Evolutionary conservation across 163 green algal genomes (phyloP).

Genomic region (Chloromonas sp.): DNA sequence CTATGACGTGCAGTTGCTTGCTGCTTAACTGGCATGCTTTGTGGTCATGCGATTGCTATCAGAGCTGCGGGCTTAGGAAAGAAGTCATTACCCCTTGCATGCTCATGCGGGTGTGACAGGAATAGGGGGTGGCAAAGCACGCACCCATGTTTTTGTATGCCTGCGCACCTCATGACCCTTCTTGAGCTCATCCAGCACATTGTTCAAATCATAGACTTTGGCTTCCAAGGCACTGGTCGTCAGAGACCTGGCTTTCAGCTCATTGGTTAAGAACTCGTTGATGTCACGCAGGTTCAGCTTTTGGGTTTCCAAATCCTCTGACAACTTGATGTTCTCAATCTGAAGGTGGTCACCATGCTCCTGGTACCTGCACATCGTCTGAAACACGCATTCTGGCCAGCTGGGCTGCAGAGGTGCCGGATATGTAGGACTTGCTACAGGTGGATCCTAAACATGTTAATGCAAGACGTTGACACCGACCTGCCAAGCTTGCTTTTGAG

Average conservation of each 20-base stretch:
- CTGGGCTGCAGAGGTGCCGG: too few species aligned
- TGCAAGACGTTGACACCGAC: constrained; percentile 14
- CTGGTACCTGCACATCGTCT: constrained; percentile 46
- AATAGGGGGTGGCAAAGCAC: too few species aligned
- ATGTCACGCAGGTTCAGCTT: constrained; percentile 71
- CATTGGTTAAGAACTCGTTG: constrained; percentile 72
- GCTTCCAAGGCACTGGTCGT: constrained; percentile 43
- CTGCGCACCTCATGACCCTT: constrained; percentile 29
- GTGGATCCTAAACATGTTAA: background rate
- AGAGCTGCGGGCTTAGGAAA: too few species aligned
- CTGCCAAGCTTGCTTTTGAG: constrained; percentile 64
- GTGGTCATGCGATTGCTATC: too few species aligned
- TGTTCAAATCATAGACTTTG: constrained; percentile 44
- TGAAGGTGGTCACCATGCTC: constrained; percentile 50
- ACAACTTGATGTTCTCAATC: constrained; percentile 57
- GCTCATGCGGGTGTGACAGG: too few species aligned
- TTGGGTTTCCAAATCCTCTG: constrained; percentile 61
- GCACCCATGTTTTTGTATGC: too few species aligned
- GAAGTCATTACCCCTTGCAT: too few species aligned
- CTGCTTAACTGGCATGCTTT: too few species aligned
- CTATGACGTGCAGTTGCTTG: too few species aligned
- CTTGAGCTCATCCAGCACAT: constrained; percentile 40
- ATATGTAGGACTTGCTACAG: background rate
- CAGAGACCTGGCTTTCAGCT: constrained; percentile 50
- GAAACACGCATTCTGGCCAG: too few species aligned